A percentile compares a stretch with the other conserved stretches of the same genome.
These are phyloP conservation scores for Claviceps fusiformis DNA, from an alignment of 2,329 filamentous ascomycete species.

Conservation along the genomic window DNA sequence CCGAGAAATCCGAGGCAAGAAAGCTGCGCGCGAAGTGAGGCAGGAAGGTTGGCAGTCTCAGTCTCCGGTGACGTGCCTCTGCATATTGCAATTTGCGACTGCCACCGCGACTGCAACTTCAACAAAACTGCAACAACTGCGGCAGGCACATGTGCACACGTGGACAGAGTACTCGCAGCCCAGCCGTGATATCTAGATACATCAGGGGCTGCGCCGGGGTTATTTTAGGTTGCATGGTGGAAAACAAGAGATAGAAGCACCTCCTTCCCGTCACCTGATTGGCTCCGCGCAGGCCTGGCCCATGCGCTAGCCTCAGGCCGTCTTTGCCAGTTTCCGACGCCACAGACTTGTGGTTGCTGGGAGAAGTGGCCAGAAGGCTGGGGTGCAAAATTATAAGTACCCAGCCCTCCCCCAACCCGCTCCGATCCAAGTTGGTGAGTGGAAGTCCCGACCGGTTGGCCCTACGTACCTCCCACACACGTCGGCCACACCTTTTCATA, in stretches of 20 bases:
- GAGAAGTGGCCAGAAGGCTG: constrained; percentile 23
- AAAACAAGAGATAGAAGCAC: constrained; percentile 27
- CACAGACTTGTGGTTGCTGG: constrained; percentile 31
- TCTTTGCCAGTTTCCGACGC: constrained; percentile 26
- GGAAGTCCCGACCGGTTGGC: constrained; percentile 42
- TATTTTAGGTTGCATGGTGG: constrained; percentile 19
- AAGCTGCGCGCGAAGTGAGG: too few relatives aligned
- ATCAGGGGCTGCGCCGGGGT: constrained; percentile 23
- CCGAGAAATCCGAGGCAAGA: too few relatives aligned
- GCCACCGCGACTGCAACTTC: not conserved
- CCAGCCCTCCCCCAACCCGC: constrained; percentile 38
- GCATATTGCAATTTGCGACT: not conserved
- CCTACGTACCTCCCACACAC: constrained; percentile 35
- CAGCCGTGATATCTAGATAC: constrained; percentile 21
- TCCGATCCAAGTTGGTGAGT: constrained; percentile 35
- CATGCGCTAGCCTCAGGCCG: constrained; percentile 22
- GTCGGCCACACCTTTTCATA: constrained; percentile 27
- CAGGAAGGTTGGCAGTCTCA: not conserved
- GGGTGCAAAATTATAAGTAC: constrained; percentile 43
- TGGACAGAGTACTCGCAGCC: constrained; percentile 10
- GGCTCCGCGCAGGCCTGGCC: constrained; percentile 20
- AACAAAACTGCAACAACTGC: not conserved
- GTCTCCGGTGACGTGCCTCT: not conserved
- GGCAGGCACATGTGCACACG: not conserved
- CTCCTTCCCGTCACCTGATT: constrained; percentile 21